Percentiles rank a stretch among this genome's conserved stretches.
These are phyloP conservation scores for Podaxis sp. DNA, from an alignment of 768 basidiomycete species.

Conservation along the genomic window DNA sequence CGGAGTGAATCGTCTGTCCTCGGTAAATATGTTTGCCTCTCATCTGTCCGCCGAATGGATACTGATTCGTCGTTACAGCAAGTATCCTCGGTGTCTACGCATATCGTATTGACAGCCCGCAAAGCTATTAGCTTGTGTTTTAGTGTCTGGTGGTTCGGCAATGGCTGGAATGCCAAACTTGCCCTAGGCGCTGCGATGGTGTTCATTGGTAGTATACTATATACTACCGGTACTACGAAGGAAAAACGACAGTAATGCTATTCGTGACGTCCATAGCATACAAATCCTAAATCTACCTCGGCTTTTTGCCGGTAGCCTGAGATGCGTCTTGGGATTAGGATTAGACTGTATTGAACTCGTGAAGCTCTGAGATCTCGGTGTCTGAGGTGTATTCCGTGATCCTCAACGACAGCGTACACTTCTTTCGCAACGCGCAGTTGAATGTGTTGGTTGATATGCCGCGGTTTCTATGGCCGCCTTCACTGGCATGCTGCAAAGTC, in stretches of 20 bases:
- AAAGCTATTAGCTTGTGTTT: slow-evolving; percentile 81
- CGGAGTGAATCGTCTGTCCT: slow-evolving; percentile 79
- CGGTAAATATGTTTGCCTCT: slow-evolving; percentile 46
- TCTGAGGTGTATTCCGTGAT: neutral
- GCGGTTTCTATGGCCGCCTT: neutral
- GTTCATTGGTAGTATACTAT: slow-evolving; percentile 64
- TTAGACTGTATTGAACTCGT: neutral
- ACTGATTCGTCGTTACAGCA: slow-evolving; percentile 37
- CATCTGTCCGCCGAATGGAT: slow-evolving; percentile 4
- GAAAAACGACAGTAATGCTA: slow-evolving; percentile 7
- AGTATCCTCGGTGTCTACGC: slow-evolving; percentile 80
- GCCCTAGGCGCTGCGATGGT: slow-evolving; percentile 73
- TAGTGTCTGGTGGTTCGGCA: slow-evolving; percentile 84
- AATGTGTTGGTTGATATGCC: neutral
- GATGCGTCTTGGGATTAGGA: neutral
- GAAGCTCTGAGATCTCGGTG: neutral
- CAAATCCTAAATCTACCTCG: neutral
- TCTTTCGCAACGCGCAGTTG: slow-evolving; percentile 8
- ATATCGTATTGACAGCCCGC: slow-evolving; percentile 75
- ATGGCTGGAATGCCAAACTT: slow-evolving; percentile 66
- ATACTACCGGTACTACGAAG: slow-evolving; percentile 30
- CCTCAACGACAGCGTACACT: slow-evolving; percentile 2
- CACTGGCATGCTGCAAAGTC: neutral
- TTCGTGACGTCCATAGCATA: slow-evolving; percentile 20
- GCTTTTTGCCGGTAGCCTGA: neutral